These are phyloP conservation scores for Linaria vulgaris DNA, from an alignment of 257 asterid species.

Conservation along the genomic window DNA sequence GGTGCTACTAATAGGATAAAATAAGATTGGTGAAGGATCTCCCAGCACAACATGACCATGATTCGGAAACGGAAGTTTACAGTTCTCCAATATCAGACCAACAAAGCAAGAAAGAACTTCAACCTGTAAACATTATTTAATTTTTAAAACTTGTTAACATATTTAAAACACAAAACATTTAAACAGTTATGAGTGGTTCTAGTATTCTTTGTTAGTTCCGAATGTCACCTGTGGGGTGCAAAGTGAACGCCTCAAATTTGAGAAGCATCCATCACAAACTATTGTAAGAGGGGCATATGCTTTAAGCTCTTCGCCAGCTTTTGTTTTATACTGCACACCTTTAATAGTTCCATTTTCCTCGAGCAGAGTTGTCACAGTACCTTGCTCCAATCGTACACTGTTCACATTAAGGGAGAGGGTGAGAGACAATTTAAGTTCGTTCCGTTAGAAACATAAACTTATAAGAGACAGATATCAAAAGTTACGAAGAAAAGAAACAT, in stretches of 20 bases:
- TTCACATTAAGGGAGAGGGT: constrained; percentile 4
- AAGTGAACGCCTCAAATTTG: constrained; percentile 55
- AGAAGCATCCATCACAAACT: constrained; percentile 60
- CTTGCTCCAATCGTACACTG: constrained; percentile 51
- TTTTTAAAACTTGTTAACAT: neutral
- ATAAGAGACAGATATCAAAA: neutral
- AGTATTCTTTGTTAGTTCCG: neutral
- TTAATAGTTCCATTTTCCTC: constrained; percentile 48
- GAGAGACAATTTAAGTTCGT: too few relatives aligned
- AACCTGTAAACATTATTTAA: constrained; percentile 34
- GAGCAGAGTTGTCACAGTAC: constrained; percentile 55
- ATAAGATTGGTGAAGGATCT: constrained; percentile 52
- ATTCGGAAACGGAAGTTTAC: constrained; percentile 48
- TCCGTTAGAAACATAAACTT: too few relatives aligned
- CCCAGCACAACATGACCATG: constrained; percentile 57
- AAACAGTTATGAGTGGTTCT: neutral
- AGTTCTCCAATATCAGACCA: constrained; percentile 46
- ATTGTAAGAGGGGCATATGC: constrained; percentile 50
- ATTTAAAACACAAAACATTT: neutral
- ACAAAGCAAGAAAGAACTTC: constrained; percentile 55
- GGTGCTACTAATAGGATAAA: constrained; percentile 49
- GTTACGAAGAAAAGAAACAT: too few relatives aligned
- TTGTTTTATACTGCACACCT: constrained; percentile 49
- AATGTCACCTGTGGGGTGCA: constrained; percentile 44
- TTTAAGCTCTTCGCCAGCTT: constrained; percentile 35